These are phyloP conservation scores for Saccharomycopsis babjevae DNA, from an alignment of 805 yeast genomes.

Conservation along the genomic window DNA sequence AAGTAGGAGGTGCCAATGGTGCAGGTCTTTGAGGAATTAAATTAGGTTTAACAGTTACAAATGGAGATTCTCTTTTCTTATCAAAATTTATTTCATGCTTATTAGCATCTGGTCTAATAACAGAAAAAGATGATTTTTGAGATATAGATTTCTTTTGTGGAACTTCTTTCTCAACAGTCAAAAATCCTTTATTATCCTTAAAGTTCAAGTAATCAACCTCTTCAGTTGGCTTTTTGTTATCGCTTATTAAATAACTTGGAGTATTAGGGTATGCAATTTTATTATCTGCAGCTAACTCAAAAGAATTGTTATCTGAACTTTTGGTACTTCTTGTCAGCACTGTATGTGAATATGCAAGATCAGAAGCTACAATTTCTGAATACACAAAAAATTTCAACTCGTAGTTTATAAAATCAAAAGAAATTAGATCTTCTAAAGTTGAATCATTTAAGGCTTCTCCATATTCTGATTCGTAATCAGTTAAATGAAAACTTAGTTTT, in stretches of 20 bases:
- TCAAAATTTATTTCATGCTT: conserved; percentile 70
- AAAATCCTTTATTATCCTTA: conserved; percentile 25
- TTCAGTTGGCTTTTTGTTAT: conserved; percentile 20
- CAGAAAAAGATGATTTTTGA: conserved; percentile 44
- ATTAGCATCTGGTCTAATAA: conserved; percentile 51
- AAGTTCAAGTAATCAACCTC: conserved; percentile 45
- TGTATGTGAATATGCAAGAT: conserved; percentile 17
- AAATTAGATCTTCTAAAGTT: conserved; percentile 30
- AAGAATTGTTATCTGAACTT: conserved; percentile 47
- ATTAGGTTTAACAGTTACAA: conserved; percentile 41
- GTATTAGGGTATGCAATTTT: conserved; percentile 47
- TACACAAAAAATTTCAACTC: conserved; percentile 29
- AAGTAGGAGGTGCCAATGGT: conserved; percentile 15
- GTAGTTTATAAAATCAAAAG: conserved; percentile 26
- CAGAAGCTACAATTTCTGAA: conserved; percentile 23
- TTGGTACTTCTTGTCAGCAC: conserved; percentile 33
- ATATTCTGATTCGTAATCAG: conserved; percentile 54
- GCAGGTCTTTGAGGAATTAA: conserved; percentile 17
- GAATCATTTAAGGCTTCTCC: conserved; percentile 50
- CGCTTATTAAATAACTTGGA: conserved; percentile 54
- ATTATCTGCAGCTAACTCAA: conserved; percentile 35
- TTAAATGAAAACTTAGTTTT: conserved; percentile 40
- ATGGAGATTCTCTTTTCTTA: conserved; percentile 68
- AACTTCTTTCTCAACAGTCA: conserved; percentile 10
- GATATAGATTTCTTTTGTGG: conserved; percentile 5